A percentile compares a stretch with the other conserved stretches of the same genome.
Conservation (phyloP, 2,329 filamentous ascomycete species). For the Apiospora kogelbergensis region DNA sequence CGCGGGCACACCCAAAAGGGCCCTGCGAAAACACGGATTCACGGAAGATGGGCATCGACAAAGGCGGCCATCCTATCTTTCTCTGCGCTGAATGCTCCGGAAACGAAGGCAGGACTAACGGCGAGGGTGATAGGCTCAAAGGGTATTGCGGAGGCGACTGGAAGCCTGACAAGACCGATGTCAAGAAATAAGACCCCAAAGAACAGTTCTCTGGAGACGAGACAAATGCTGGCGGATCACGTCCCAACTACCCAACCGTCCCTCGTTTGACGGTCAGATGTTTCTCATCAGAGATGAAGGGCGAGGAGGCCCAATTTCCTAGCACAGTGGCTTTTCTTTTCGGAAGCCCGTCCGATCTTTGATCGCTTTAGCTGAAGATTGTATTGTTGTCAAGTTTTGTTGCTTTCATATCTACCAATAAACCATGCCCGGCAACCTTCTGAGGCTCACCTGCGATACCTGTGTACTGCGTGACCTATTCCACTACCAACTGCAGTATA, state of each 20-base stretch:
- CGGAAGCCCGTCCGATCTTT: neutral
- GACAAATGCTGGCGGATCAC: neutral
- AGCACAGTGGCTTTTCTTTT: neutral
- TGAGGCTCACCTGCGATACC: neutral
- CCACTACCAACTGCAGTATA: too few species aligned
- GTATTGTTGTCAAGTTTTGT: neutral
- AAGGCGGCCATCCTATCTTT: too few species aligned
- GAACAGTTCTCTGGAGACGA: neutral
- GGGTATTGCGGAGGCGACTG: too few species aligned
- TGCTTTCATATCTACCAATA: neutral
- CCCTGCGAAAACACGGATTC: too few species aligned
- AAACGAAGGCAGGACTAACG: too few species aligned
- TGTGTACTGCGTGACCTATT: neutral
- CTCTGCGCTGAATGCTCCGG: too few species aligned
- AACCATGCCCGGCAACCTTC: neutral
- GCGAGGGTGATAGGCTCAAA: too few species aligned
- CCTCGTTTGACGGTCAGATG: neutral
- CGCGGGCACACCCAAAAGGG: too few species aligned
- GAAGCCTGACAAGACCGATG: neutral
- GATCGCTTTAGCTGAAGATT: neutral
- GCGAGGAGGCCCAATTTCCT: neutral
- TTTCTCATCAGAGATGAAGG: neutral
- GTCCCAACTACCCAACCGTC: neutral
- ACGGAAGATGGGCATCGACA: too few species aligned
- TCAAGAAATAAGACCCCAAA: too few species aligned